phyloP scores from a whole-genome alignment of 2,329 filamentous ascomycete species.

The Sarocladium kiliense region DNA sequence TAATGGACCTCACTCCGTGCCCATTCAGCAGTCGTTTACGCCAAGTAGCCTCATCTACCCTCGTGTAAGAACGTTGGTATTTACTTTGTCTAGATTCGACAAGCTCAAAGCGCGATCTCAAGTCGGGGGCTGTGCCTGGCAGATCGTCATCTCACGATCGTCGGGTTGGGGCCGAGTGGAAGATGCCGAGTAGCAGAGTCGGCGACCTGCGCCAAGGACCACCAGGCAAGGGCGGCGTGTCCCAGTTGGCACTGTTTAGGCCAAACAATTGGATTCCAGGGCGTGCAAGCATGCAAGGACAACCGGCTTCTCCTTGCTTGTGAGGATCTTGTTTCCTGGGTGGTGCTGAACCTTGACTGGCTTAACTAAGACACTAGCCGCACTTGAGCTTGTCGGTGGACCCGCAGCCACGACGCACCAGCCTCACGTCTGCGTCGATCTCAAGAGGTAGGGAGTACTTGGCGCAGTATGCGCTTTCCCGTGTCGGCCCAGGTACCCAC shows the following conservation, averaged over 20 bases:
- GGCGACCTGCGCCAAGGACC: constrained; percentile 1
- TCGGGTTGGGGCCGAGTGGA: background rate
- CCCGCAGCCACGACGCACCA: background rate
- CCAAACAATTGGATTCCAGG: too few relatives aligned
- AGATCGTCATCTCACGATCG: constrained; percentile 6
- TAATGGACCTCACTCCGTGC: too few relatives aligned
- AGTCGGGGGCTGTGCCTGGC: background rate
- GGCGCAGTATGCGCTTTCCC: background rate
- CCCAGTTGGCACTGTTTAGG: too few relatives aligned
- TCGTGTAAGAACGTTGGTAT: background rate
- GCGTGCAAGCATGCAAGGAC: too few relatives aligned
- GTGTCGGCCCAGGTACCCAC: background rate
- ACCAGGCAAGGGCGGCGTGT: too few relatives aligned
- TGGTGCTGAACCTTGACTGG: too few relatives aligned
- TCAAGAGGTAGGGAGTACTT: background rate
- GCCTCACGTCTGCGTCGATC: constrained; percentile 1
- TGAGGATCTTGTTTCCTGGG: too few relatives aligned
- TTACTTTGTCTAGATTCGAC: background rate
- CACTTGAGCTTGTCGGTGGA: background rate
- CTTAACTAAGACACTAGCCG: background rate
- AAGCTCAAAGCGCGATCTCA: background rate
- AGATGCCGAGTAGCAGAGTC: background rate
- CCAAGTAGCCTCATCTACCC: background rate
- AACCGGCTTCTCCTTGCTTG: too few relatives aligned
- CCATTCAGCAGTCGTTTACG: too few relatives aligned